Base-by-base conservation (phyloP, 805 yeast genomes). In the Wickerhamiella brachini region DNA sequence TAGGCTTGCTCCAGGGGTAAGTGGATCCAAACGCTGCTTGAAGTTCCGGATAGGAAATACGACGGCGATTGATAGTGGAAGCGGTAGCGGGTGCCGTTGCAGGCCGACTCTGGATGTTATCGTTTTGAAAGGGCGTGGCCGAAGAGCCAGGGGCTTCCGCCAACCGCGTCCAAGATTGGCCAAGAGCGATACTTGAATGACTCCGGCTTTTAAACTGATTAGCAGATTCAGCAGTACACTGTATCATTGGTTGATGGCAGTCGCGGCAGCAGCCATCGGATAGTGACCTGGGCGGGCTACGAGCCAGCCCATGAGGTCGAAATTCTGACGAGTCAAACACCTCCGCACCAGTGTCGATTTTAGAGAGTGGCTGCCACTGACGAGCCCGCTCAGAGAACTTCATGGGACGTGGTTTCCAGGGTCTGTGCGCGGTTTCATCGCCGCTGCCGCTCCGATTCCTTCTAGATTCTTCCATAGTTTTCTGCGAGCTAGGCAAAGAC, bases 401-500 rank as follows among this genome's bases (percentile, higher is more conserved):
- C 41, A 37, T 37, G 9, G 41, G 41, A 7, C 41, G 41, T 7
- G 41, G 34, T 9, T 29, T 29, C 34, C 34, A 29, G 12, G 15
- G 15, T 15, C 34, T 12, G 3, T 29, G 34, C 15, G 34, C 34
- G 12, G 34, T 4, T 29, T 77, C 78, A 38, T 56, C 59, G 26
- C 83, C 83, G 4, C 53, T 54, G 3, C 79, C 78, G 54, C 61
- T 65, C 12, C 34, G 3, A 15, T 5, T 8, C 8, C 34, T 4
- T 29, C 34, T 9, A 29, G 12, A 9, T 4, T 29, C 34, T 29
- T 29, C 34, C 34, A 29, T 15, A 12, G 3, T 9, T 9, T 29
- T 29, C 34, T 29, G 34, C 34, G 15, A 4, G 34, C 15, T 12
- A 12, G 34, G 12, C 34, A 29, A 29, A 9, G 34, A 9, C 34